Evolutionary conservation across 371 early-diverging fungal species (phyloP).

Genomic region (Apophysomyces trapeziformis): DNA sequence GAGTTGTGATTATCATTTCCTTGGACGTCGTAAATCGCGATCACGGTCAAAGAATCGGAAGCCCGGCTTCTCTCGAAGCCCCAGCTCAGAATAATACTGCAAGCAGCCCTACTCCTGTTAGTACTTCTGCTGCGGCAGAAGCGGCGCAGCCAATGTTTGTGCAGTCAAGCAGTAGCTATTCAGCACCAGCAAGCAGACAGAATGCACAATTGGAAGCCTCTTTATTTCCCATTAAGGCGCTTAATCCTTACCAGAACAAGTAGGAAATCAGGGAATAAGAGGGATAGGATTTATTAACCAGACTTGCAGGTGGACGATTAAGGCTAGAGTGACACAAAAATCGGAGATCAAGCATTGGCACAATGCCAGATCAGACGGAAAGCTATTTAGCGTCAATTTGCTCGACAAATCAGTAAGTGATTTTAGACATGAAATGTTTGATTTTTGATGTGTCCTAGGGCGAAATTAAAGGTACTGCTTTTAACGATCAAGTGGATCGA

Average conservation of each 20-base stretch:
- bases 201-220: conserved; percentile 49
- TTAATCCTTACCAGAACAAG: conserved; percentile 83
- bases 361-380: conserved; percentile 83
- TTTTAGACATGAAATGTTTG: background rate
- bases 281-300: background rate
- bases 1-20: conserved; percentile 63
- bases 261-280: conserved; percentile 16
- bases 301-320: conserved; percentile 82
- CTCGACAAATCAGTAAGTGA: conserved; percentile 79
- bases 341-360: conserved; percentile 81
- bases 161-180: conserved; percentile 34
- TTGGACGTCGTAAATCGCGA: conserved; percentile 44
- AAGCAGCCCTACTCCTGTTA: conserved; percentile 5
- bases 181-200: conserved; percentile 66
- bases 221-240: conserved; percentile 58
- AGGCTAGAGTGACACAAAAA: conserved; percentile 86
- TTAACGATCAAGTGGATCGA: conserved; percentile 79
- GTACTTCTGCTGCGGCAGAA: conserved; percentile 26
- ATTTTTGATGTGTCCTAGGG: conserved; percentile 50
- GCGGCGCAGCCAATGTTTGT: conserved; percentile 26
- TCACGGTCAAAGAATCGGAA: conserved; percentile 46
- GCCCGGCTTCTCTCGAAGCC: conserved; percentile 41
- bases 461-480: conserved; percentile 91
- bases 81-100: background rate
- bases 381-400: conserved; percentile 87